A percentile compares a stretch with the other conserved stretches of the same genome.
These are phyloP conservation scores for Microcera coccophila DNA, from an alignment of 2,329 filamentous ascomycete species.

Conservation along the genomic window DNA sequence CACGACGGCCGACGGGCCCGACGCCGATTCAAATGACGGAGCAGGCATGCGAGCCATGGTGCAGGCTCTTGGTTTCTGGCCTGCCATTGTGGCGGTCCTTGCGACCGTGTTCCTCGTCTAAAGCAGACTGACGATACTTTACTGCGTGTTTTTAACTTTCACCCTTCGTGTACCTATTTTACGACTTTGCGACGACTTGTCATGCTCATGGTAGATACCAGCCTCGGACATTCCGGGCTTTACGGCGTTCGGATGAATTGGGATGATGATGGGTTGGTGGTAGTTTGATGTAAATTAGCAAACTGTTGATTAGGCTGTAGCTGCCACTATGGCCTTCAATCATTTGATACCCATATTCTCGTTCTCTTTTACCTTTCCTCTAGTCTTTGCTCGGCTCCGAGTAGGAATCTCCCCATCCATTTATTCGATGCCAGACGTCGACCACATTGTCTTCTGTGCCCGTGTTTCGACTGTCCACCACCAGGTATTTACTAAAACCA, in stretches of 20 bases:
- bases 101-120: slow-evolving; percentile 44
- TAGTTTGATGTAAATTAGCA: background rate
- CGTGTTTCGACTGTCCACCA: slow-evolving; percentile 62
- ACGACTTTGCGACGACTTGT: slow-evolving; percentile 12
- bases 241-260: slow-evolving; percentile 3
- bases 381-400: too few relatives aligned
- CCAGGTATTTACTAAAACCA: slow-evolving; percentile 64
- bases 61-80: slow-evolving; percentile 48
- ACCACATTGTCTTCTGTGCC: slow-evolving; percentile 56
- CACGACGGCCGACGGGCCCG: slow-evolving; percentile 50
- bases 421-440: slow-evolving; percentile 71
- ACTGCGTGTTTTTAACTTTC: slow-evolving; percentile 8
- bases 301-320: background rate
- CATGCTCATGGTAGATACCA: background rate
- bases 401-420: slow-evolving; percentile 56
- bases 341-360: background rate
- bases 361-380: slow-evolving; percentile 10
- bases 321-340: background rate
- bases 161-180: slow-evolving; percentile 11
- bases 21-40: slow-evolving; percentile 38
- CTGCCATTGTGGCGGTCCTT: slow-evolving; percentile 41
- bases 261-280: slow-evolving; percentile 1
- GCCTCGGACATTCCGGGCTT: background rate
- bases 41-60: slow-evolving; percentile 31
- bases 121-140: slow-evolving; percentile 4